Base-by-base conservation (phyloP, 75 land plant genomes). In the Picea sitchensis region DNA sequence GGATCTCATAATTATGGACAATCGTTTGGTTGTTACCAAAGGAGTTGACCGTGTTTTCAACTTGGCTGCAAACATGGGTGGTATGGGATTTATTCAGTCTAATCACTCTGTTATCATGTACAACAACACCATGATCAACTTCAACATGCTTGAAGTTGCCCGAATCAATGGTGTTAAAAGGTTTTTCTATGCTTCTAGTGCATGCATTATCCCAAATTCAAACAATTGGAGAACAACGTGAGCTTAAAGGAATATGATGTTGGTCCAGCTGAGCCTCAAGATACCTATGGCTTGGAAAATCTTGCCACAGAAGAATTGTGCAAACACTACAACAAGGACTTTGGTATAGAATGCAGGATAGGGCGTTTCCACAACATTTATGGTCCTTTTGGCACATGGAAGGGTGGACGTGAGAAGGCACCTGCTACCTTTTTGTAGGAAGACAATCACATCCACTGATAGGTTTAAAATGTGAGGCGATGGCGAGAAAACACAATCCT, bases 391-490 rank as follows among this genome's bases (percentile, higher is more conserved):
- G 26, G 26, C 26, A 26, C 92, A 95, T 87, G 97, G 97, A 5
- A 65, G 93, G 98, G 96, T 86, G 98, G 98, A 13, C 85, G 98
- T 63, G 98, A 95, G 87, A 95, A 95, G 84, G 98, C 98, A 21
- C 98, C 96, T 65, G 98, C 98, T 78, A 96, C 98, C 26, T 26
- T 26, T 26, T 26, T 26, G 26, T 26, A 26, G 26, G 26, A 26
- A 26, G 26, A 26, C 26, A 26, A 26, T 26, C 26, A 26, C 26
- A 26, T 26, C 26, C 26, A 26, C 26, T 26, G 26, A 26, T 26
- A 86, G 77, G 83, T 93, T 95, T 87, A 96, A 95, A 83, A 95
- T 95, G 98, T 95, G 98, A 96, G 98, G 98, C 34, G 98, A 95
- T 82, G 98, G 98, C 58, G 84, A 88, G 77, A 96, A 95, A 81